Conservation (phyloP, 495 filamentous ascomycete species). For the Neurospora cerealis region DNA sequence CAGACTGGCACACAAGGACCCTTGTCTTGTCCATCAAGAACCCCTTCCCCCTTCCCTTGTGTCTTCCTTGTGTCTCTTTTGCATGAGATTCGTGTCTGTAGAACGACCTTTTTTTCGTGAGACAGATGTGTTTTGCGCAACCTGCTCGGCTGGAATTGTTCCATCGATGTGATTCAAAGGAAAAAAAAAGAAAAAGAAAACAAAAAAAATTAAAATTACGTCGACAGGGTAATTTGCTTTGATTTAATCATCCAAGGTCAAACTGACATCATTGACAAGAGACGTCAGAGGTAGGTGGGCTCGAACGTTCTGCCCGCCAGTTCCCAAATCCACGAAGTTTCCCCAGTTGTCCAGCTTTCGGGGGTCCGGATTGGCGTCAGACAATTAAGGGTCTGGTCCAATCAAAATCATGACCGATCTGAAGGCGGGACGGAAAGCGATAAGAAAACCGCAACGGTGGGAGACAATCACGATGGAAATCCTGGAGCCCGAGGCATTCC, state of each 20-base stretch:
- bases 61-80: neutral
- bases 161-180: neutral
- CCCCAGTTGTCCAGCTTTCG: neutral
- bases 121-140: neutral
- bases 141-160: neutral
- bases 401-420: neutral
- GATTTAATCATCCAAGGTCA: neutral
- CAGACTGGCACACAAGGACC: neutral
- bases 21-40: neutral
- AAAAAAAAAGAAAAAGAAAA: too few species aligned
- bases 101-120: neutral
- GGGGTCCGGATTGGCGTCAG: neutral
- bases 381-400: neutral
- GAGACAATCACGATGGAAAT: neutral
- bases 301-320: neutral
- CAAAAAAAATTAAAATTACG: too few species aligned
- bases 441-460: neutral
- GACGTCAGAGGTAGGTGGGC: neutral
- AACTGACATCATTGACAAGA: neutral
- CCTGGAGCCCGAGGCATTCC: neutral
- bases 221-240: neutral
- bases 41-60: neutral
- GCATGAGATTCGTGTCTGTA: neutral
- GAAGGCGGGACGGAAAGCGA: neutral
- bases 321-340: neutral